Evolutionary conservation across 2,329 filamentous ascomycete species (phyloP), one percentile per base, ranked within the genome.

Genomic region (Aspergillus tubingensis): DNA sequence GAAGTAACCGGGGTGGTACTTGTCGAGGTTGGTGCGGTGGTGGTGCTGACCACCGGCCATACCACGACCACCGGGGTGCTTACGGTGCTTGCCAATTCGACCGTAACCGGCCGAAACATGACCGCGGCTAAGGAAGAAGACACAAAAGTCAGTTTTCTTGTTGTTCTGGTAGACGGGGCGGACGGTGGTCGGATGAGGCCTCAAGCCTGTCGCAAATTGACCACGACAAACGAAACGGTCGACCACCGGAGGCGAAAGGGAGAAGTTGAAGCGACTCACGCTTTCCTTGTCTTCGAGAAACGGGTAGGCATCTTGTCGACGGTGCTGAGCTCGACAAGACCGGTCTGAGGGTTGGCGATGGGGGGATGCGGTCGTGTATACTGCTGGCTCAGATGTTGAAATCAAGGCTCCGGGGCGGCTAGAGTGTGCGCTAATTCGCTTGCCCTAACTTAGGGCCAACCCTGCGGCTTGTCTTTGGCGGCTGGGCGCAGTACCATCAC

Each of bases 11-110:
- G 94, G 92, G 80, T 96, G 91, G 89, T 94, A 92, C 84, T 94
- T 93, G 81, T 91, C 89, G 76, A 92, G 84, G 85, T 96, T 96
- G 78, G 91, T 96, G 72, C 91, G 84, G 88, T 96, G 92, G 85
- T 99, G 95, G 86, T 99, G 95, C 85, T 97, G 92, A 88, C 93
- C 94, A 96, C 95, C 94, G 81, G 95, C 95, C 84, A 91, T 91
- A 88, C 87, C 87, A 79, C 87, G 86, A 85, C 86, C 87, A 87
- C 87, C 87, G 77, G 87, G 87, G 76, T 88, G 85, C 89, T 99
- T 98, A 80, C 95, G 87, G 90, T 97, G 93, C 91, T 98, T 98
- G 82, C 95, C 95, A 80, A 98, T 83, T 88, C 94, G 94, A 86
- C 95, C 94, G 83, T 98, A 89, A 87, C 95, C 95, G 87, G 92